Evolutionary conservation across 2,329 filamentous ascomycete genomes (phyloP).

Genomic region (Macrophomina phaseolina): DNA sequence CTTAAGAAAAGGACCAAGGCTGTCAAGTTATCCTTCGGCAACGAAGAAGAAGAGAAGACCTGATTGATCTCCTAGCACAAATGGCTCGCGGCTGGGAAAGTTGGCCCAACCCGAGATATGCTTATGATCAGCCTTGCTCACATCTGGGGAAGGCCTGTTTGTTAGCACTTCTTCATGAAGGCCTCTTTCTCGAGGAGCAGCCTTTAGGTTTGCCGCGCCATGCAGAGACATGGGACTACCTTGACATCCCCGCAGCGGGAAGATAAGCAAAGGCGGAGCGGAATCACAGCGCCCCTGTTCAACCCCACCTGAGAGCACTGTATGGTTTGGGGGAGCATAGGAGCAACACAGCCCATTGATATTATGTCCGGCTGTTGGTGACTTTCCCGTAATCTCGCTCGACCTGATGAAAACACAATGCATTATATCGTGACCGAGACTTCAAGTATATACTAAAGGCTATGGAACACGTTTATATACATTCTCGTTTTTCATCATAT

Average conservation of each 20-base stretch:
- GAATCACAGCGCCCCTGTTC: no score
- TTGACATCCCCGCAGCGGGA: no score
- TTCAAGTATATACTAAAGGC: no score
- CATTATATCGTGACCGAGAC: no score
- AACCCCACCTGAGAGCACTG: no score
- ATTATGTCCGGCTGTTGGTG: no score
- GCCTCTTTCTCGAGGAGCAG: background rate
- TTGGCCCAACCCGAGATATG: background rate
- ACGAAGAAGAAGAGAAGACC: conserved; percentile 28
- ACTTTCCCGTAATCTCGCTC: no score
- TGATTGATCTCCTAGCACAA: background rate
- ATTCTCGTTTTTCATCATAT: background rate
- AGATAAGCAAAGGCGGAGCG: no score
- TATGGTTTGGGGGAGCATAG: no score
- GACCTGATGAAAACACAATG: no score
- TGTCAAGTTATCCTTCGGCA: conserved; percentile 46
- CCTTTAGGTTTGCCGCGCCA: background rate
- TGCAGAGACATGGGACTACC: background rate
- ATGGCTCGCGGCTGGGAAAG: background rate
- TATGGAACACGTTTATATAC: no score
- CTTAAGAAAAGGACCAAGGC: conserved; percentile 44
- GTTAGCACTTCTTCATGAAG: background rate
- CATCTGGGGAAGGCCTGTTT: background rate
- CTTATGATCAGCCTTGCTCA: background rate
- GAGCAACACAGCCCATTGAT: no score